Percentiles rank a stretch among this genome's conserved stretches.
phyloP scores from a whole-genome alignment of 768 basidiomycete genomes.

The Termitomyces sp. region DNA sequence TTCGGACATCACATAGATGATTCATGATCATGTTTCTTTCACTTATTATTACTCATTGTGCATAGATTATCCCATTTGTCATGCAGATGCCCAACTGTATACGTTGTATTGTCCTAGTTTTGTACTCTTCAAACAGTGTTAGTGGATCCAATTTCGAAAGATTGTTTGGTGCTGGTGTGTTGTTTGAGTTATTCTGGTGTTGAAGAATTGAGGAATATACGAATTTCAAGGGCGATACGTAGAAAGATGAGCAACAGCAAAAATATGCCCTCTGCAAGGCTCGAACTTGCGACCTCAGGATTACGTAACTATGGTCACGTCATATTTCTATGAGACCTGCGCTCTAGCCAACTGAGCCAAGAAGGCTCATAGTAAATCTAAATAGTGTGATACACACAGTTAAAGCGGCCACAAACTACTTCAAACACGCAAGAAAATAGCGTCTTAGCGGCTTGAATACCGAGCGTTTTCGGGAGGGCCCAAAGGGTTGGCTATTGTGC shows the following conservation, averaged over 20 bases:
- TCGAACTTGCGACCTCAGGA: constrained; percentile 56
- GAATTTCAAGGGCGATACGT: too few species aligned
- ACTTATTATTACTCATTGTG: background rate
- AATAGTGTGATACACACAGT: too few species aligned
- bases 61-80: constrained; percentile 7
- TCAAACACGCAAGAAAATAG: too few species aligned
- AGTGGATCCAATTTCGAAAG: background rate
- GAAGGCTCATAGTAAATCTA: too few species aligned
- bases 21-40: background rate
- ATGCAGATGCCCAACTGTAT: constrained; percentile 1
- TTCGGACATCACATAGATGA: constrained; percentile 1
- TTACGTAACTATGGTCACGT: constrained; percentile 13
- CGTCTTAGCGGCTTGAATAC: too few species aligned
- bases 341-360: constrained; percentile 8
- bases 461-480: too few species aligned
- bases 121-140: constrained; percentile 7
- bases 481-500: too few species aligned
- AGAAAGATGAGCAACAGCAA: background rate
- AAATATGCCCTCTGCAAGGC: constrained; percentile 42
- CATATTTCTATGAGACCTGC: constrained; percentile 5
- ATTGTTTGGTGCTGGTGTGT: background rate
- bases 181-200: background rate
- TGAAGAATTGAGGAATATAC: background rate
- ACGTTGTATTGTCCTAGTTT: constrained; percentile 7
- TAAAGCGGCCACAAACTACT: too few species aligned